A percentile compares a stretch with the other conserved stretches of the same genome.
These are phyloP conservation scores for Nemania sp. DNA, from an alignment of 2,329 filamentous ascomycete genomes.

Conservation along the genomic window DNA sequence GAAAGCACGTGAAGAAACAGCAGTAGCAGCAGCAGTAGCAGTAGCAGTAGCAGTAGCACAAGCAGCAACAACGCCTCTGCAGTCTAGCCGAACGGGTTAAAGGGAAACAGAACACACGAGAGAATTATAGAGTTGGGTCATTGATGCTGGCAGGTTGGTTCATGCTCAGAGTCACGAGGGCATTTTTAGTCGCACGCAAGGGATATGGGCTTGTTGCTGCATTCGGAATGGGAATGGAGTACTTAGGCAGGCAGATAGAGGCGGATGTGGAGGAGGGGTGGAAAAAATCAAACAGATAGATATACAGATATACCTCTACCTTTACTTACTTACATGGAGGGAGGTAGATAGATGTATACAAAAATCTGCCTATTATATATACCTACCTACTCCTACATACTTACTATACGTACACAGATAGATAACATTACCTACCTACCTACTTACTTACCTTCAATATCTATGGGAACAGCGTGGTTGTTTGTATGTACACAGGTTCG, in stretches of 20 bases:
- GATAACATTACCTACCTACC: neutral
- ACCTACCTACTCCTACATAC: neutral
- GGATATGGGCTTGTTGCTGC: slow-evolving; percentile 32
- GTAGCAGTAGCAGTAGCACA: too few relatives aligned
- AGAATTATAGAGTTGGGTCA: slow-evolving; percentile 11
- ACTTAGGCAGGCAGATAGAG: neutral
- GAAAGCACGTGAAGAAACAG: slow-evolving; percentile 30
- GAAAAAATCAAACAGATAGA: too few relatives aligned
- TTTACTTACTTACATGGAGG: too few relatives aligned
- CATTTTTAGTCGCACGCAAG: slow-evolving; percentile 36
- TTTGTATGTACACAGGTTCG: neutral
- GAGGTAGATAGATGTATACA: neutral
- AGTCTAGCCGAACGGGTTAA: neutral
- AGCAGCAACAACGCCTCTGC: too few relatives aligned
- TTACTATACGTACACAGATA: neutral
- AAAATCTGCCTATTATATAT: neutral
- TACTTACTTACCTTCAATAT: neutral
- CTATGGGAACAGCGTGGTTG: neutral
- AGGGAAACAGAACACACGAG: slow-evolving; percentile 9
- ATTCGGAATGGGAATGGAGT: slow-evolving; percentile 25
- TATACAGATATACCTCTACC: too few relatives aligned
- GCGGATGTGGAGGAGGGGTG: too few relatives aligned
- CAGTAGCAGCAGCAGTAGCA: too few relatives aligned
- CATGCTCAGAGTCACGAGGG: slow-evolving; percentile 35
- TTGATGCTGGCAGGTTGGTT: slow-evolving; percentile 16